These are phyloP conservation scores for Anisogramma anomala DNA, from an alignment of 2,329 filamentous ascomycete species.

Conservation along the genomic window DNA sequence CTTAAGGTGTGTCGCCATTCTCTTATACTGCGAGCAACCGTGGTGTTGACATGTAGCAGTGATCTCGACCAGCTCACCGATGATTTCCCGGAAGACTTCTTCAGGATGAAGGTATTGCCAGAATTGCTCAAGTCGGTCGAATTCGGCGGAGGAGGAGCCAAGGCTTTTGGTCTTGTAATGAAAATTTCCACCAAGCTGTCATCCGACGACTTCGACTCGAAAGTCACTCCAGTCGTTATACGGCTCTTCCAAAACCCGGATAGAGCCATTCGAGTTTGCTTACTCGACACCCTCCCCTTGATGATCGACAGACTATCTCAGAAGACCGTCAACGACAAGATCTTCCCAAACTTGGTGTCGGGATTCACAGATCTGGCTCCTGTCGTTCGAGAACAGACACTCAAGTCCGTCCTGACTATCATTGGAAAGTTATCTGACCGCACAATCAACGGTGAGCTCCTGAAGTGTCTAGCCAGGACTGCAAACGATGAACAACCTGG, in stretches of 20 bases:
- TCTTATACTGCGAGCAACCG: not conserved
- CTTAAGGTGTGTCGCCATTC: slow-evolving; percentile 41
- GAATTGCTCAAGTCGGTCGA: slow-evolving; percentile 98
- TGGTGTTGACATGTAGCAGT: slow-evolving; percentile 29
- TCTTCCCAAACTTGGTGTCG: slow-evolving; percentile 89
- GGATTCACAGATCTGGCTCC: slow-evolving; percentile 89
- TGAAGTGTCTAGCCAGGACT: slow-evolving; percentile 85
- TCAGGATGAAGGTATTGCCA: slow-evolving; percentile 91
- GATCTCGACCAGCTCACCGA: slow-evolving; percentile 79
- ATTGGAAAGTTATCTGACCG: slow-evolving; percentile 85
- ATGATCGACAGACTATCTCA: slow-evolving; percentile 89
- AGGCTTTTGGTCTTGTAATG: slow-evolving; percentile 77
- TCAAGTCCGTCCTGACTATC: slow-evolving; percentile 83
- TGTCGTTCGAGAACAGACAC: slow-evolving; percentile 85
- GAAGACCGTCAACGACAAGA: slow-evolving; percentile 87
- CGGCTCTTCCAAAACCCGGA: slow-evolving; percentile 85
- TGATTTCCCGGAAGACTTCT: slow-evolving; percentile 95
- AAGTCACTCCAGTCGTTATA: slow-evolving; percentile 75
- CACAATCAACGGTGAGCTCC: slow-evolving; percentile 82
- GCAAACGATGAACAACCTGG: slow-evolving; percentile 96
- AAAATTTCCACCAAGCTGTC: slow-evolving; percentile 82
- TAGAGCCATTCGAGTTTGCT: slow-evolving; percentile 77
- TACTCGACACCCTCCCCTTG: slow-evolving; percentile 74
- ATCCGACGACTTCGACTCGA: slow-evolving; percentile 77
- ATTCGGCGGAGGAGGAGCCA: slow-evolving; percentile 88